Evolutionary conservation across 1,139 yeast species (phyloP).

Genomic region (Kurtzmaniella quercitrusa): DNA sequence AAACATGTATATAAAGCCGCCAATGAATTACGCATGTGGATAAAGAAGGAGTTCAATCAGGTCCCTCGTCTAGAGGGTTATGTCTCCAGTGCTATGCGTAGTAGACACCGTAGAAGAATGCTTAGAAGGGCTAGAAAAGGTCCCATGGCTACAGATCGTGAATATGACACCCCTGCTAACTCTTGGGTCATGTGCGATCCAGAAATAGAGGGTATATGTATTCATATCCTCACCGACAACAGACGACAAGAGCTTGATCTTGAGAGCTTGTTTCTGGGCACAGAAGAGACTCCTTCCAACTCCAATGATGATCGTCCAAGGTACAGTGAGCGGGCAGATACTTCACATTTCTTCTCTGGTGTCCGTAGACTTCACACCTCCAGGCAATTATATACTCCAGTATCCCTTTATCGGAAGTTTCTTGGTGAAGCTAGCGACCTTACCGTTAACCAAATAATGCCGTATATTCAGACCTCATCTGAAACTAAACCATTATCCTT

Average conservation of each 20-base stretch:
- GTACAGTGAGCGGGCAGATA: slow-evolving; percentile 1
- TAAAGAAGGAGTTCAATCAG: slow-evolving; percentile 27
- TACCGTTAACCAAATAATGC: slow-evolving; percentile 7
- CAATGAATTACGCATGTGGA: slow-evolving; percentile 41
- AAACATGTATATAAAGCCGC: slow-evolving; percentile 76
- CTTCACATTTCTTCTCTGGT: slow-evolving; percentile 49
- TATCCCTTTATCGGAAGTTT: slow-evolving; percentile 1
- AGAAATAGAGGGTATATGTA: slow-evolving; percentile 53
- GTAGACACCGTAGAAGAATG: slow-evolving; percentile 60
- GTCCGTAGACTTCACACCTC: slow-evolving; percentile 41
- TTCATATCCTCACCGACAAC: slow-evolving; percentile 69
- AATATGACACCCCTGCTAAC: slow-evolving; percentile 55
- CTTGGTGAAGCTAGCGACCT: slow-evolving; percentile 9
- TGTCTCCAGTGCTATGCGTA: slow-evolving; percentile 53
- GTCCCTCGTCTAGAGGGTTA: slow-evolving; percentile 69
- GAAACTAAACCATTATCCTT: slow-evolving; percentile 6
- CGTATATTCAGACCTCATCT: slow-evolving; percentile 9
- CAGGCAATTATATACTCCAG: slow-evolving; percentile 12
- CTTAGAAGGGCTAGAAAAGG: slow-evolving; percentile 53
- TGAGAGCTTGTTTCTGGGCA: slow-evolving; percentile 61
- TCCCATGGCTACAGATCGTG: slow-evolving; percentile 51
- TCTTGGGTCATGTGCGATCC: slow-evolving; percentile 83
- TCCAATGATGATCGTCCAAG: background rate
- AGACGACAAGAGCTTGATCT: slow-evolving; percentile 65
- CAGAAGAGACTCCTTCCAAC: slow-evolving; percentile 19